phyloP scores from a whole-genome alignment of 208 protist genomes.

The Tritrichomonas musculus region DNA sequence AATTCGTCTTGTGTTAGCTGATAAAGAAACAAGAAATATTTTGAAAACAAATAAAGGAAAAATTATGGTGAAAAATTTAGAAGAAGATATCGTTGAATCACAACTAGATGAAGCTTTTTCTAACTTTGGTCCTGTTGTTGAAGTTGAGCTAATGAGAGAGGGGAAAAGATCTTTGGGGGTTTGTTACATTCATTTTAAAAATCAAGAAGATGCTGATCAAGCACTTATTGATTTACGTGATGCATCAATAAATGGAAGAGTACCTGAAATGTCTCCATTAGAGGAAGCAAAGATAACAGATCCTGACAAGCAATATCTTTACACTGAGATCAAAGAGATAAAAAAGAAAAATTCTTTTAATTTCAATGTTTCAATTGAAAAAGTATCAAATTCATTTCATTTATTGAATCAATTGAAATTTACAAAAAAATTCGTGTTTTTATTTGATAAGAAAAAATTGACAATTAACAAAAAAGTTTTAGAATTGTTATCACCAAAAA shows the following conservation, averaged over 20 bases:
- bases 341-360: too few species aligned
- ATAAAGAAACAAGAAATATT: not conserved
- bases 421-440: too few species aligned
- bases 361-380: too few species aligned
- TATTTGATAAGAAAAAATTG: too few species aligned
- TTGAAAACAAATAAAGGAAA: not conserved
- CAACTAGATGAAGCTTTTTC: not conserved
- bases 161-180: not conserved
- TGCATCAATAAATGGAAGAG: not conserved
- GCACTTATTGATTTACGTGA: not conserved
- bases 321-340: too few species aligned
- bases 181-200: not conserved
- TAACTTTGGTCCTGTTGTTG: conserved; percentile 22
- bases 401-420: too few species aligned
- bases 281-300: too few species aligned
- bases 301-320: too few species aligned
- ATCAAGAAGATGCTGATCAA: not conserved
- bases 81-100: not conserved
- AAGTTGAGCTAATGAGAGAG: not conserved
- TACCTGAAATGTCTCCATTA: too few species aligned
- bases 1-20: not conserved
- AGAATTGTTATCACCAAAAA: too few species aligned
- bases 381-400: too few species aligned
- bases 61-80: not conserved
- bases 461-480: too few species aligned